Base-by-base conservation (phyloP, 1,139 yeast genomes). In the Saccharomyces hybrid region DNA sequence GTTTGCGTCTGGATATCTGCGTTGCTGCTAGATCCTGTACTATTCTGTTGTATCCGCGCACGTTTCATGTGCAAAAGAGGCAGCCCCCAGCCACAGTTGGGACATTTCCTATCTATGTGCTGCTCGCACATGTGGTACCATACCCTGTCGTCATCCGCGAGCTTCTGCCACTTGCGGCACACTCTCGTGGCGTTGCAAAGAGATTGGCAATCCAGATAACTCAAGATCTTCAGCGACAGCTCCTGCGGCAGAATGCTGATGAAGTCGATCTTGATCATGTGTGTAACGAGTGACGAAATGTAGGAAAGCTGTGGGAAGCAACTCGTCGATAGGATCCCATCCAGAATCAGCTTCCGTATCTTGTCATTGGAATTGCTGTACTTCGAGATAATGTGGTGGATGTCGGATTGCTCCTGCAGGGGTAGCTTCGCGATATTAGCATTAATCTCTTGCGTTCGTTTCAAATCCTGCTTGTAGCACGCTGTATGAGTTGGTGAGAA, bases 101-200 rank as follows among this genome's bases (percentile, higher is more conserved):
- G 96, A 72, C 99, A 93, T 70, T 93, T 93, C 57, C 96, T 78
- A 71, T 93, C 99, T 56, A 93, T 93, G 69, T 93, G 99, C 71
- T 93, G 99, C 70, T 90, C 97, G 70, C 99, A 93, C 93, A 93
- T 86, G 62, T 93, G 90, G 69, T 93, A 95, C 99, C 99, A 93
- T 5, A 93, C 98, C 53, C 95, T 75, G 66, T 93, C 98, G 69
- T 91, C 97, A 70, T 93, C 97, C 1, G 99, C 98, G 54, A 93
- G 74, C 53, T 76, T 75, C 66, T 88, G 84, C 99, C 99, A 93
- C 55, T 80, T 81, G 53, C 82, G 79, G 47, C 91, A 86, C 2
- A 93, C 99, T 71, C 86, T 95, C 0, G 98, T 96, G 0, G 98
- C 97, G 62, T 82, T 84, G 71, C 98, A 91, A 52, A 93, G 77